Conservation (phyloP, 768 basidiomycete genomes). For the Mycena crocata region DNA sequence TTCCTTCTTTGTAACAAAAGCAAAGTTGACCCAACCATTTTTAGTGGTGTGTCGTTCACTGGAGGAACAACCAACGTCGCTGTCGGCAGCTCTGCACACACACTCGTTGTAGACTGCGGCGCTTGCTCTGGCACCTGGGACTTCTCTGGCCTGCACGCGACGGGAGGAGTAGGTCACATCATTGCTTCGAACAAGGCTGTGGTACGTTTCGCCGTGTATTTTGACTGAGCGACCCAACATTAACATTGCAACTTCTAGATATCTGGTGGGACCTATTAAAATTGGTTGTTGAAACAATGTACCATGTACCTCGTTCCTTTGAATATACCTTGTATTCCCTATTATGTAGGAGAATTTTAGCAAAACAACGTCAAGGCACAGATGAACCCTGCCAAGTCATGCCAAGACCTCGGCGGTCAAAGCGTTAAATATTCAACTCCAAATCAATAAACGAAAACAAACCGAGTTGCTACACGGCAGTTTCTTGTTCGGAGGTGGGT, state of each 20-base stretch:
- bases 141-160: constrained; percentile 52
- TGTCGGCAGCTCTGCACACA: constrained; percentile 46
- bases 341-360: neutral
- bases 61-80: constrained; percentile 45
- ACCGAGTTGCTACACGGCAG: too few relatives aligned
- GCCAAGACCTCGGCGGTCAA: neutral
- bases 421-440: neutral
- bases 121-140: constrained; percentile 59
- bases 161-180: constrained; percentile 47
- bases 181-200: constrained; percentile 33
- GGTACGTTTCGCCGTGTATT: neutral
- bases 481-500: too few relatives aligned
- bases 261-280: constrained; percentile 19
- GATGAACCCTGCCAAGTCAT: neutral
- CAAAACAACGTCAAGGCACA: neutral
- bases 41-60: constrained; percentile 49
- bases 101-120: constrained; percentile 55
- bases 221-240: neutral
- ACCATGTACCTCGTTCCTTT: neutral
- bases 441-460: too few relatives aligned
- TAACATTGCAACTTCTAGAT: constrained; percentile 1
- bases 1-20: constrained; percentile 39
- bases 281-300: neutral
- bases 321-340: neutral
- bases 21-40: neutral